phyloP scores from a whole-genome alignment of 805 yeast species.

The Candida mattraensis region DNA sequence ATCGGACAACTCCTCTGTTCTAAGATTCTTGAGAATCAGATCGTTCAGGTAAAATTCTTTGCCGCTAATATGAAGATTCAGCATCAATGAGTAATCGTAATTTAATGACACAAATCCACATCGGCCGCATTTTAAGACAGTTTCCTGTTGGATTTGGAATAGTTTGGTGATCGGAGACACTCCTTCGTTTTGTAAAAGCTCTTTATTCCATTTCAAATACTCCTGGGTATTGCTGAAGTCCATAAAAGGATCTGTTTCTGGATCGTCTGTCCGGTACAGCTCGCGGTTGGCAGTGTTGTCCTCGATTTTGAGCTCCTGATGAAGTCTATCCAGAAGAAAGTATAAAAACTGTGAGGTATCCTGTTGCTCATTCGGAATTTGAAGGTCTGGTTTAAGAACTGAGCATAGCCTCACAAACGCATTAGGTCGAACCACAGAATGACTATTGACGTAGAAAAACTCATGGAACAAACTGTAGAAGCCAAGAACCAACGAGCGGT shows the following conservation, averaged over 20 bases:
- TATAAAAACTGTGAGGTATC: slow-evolving; percentile 78
- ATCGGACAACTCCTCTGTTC: slow-evolving; percentile 59
- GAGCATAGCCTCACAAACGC: slow-evolving; percentile 50
- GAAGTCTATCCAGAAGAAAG: slow-evolving; percentile 64
- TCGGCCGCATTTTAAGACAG: slow-evolving; percentile 57
- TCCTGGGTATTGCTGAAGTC: slow-evolving; percentile 38
- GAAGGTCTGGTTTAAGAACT: slow-evolving; percentile 61
- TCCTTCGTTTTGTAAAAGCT: slow-evolving; percentile 53
- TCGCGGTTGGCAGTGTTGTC: slow-evolving; percentile 24
- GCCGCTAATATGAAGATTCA: slow-evolving; percentile 30
- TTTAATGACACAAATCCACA: slow-evolving; percentile 63
- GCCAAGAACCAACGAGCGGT: slow-evolving; percentile 43
- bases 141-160: slow-evolving; percentile 75
- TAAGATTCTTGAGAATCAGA: slow-evolving; percentile 59
- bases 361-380: slow-evolving; percentile 74
- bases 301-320: slow-evolving; percentile 52
- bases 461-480: slow-evolving; percentile 55
- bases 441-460: slow-evolving; percentile 53
- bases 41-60: slow-evolving; percentile 46
- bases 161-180: slow-evolving; percentile 63
- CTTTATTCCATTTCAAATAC: slow-evolving; percentile 62
- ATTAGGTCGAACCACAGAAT: slow-evolving; percentile 62
- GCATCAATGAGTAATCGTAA: slow-evolving; percentile 40
- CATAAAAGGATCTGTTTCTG: slow-evolving; percentile 27
- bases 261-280: slow-evolving; percentile 24